A percentile compares a stretch with the other conserved stretches of the same genome.
phyloP scores from a whole-genome alignment of 2,329 filamentous ascomycete genomes.

The Beauveria bassiana region DNA sequence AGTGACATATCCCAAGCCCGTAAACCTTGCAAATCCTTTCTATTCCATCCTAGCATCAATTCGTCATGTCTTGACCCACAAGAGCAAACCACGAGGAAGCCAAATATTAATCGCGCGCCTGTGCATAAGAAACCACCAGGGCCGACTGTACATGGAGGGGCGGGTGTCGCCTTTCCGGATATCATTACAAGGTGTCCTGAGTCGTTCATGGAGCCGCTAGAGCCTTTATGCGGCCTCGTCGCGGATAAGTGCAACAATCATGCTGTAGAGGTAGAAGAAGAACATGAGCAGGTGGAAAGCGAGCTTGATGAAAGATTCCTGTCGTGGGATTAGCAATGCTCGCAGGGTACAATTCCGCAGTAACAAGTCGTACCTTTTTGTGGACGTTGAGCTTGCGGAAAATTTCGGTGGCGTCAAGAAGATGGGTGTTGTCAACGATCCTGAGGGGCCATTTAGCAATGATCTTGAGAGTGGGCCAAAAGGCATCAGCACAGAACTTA shows the following conservation, averaged over 20 bases:
- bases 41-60: constrained; percentile 15
- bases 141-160: constrained; percentile 3
- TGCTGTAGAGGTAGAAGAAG: constrained; percentile 99
- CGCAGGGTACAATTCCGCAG: not conserved
- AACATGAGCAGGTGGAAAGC: constrained; percentile 99
- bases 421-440: constrained; percentile 94
- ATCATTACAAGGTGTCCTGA: constrained; percentile 10
- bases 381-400: constrained; percentile 98
- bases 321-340: constrained; percentile 19
- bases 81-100: not conserved
- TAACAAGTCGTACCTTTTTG: constrained; percentile 66
- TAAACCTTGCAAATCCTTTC: constrained; percentile 18
- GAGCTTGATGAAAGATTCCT: constrained; percentile 99
- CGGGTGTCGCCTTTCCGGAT: constrained; percentile 4
- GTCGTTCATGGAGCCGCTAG: not conserved
- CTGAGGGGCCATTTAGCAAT: constrained; percentile 38
- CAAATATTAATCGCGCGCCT: constrained; percentile 9
- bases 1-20: constrained; percentile 22
- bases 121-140: constrained; percentile 2
- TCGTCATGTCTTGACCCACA: constrained; percentile 8
- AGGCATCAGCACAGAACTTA: constrained; percentile 42
- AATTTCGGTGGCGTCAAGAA: constrained; percentile 96
- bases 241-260: constrained; percentile 93
- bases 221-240: constrained; percentile 74
- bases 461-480: not conserved